Conservation (phyloP, 1,284 basidiomycete genomes). For the Stereum hirsutum region DNA sequence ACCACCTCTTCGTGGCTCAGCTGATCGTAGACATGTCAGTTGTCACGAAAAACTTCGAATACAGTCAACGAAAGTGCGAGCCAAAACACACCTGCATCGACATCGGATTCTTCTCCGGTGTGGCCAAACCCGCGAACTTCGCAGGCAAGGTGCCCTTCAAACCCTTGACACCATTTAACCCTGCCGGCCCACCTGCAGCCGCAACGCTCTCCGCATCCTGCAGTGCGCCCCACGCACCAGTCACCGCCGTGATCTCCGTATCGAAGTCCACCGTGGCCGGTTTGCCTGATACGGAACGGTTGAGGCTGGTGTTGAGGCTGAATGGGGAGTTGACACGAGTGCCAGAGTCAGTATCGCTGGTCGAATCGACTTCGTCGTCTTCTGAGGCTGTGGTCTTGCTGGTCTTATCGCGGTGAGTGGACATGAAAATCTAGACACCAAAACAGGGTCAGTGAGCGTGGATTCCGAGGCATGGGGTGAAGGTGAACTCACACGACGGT, state of each 20-base stretch:
- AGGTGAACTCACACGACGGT: conserved; percentile 50
- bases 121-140: conserved; percentile 67
- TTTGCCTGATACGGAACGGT: conserved; percentile 7
- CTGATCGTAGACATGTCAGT: no score
- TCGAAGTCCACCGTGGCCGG: conserved; percentile 45
- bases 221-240: conserved; percentile 63
- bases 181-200: neutral
- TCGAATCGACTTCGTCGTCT: conserved; percentile 20
- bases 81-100: no score
- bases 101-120: conserved; percentile 83
- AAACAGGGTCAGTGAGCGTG: conserved; percentile 4
- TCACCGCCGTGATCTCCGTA: conserved; percentile 47
- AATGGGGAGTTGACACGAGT: conserved; percentile 10
- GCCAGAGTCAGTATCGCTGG: conserved; percentile 20
- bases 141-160: conserved; percentile 47
- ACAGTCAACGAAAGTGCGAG: no score
- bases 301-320: conserved; percentile 8
- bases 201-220: conserved; percentile 26
- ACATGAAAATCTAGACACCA: conserved; percentile 57
- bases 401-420: conserved; percentile 60
- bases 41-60: no score
- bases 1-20: conserved; percentile 80
- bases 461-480: neutral
- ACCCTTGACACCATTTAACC: conserved; percentile 37
- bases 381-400: conserved; percentile 11